Percentiles rank a stretch among this genome's conserved stretches.
phyloP scores from a whole-genome alignment of 495 filamentous ascomycete species.

The Penicillium fimorum region DNA sequence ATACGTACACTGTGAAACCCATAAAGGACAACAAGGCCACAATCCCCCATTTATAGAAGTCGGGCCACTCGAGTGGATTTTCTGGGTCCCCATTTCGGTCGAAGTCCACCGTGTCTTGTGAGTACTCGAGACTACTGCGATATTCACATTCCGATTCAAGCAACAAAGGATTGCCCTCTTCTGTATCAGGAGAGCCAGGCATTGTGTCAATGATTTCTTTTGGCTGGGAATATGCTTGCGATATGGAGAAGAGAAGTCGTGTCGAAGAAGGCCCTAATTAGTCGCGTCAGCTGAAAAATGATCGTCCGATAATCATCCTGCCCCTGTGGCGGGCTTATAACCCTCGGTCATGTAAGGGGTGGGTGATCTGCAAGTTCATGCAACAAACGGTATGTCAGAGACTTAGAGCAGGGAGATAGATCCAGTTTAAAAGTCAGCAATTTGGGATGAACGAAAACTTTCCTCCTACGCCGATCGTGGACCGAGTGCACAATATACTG shows the following conservation, averaged over 20 bases:
- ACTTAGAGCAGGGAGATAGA: too few relatives aligned
- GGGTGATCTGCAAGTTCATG: too few relatives aligned
- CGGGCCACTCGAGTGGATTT: constrained; percentile 1
- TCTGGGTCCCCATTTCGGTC: not conserved
- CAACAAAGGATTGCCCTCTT: not conserved
- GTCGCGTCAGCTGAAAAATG: not conserved
- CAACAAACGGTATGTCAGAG: too few relatives aligned
- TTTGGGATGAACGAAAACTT: too few relatives aligned
- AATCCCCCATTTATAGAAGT: not conserved
- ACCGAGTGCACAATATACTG: too few relatives aligned
- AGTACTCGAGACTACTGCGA: constrained; percentile 1
- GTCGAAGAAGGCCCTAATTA: not conserved
- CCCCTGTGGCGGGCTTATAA: not conserved
- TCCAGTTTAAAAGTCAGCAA: too few relatives aligned
- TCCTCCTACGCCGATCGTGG: too few relatives aligned
- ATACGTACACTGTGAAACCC: not conserved
- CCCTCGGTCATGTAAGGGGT: constrained; percentile 6
- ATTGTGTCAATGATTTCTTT: not conserved
- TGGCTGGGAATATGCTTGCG: not conserved
- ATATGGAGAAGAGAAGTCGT: not conserved
- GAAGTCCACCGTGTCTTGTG: not conserved
- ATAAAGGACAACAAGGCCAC: constrained; percentile 1
- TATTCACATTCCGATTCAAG: not conserved
- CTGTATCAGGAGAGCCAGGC: not conserved
- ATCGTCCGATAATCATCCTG: not conserved